phyloP scores from a whole-genome alignment of 805 yeast species.

The Starmerella tilneyi region DNA sequence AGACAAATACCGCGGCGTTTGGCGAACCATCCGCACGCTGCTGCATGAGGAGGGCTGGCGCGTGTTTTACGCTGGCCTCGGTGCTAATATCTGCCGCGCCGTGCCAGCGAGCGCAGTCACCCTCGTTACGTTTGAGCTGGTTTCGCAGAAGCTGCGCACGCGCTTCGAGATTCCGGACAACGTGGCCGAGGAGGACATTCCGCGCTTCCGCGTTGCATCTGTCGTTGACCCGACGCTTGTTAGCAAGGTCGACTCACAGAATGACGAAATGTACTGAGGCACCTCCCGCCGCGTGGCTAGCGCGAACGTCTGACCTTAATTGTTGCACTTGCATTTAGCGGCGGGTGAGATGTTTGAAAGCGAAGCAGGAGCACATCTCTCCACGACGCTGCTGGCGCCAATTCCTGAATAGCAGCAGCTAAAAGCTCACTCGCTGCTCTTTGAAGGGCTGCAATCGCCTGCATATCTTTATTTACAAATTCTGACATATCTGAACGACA shows the following conservation, averaged over 20 bases:
- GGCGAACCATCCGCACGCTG: constrained; percentile 34
- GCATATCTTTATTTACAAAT: too few relatives aligned
- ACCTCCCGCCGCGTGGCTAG: neutral
- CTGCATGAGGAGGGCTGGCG: constrained; percentile 58
- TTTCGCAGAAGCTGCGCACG: constrained; percentile 22
- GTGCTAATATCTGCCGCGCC: constrained; percentile 76
- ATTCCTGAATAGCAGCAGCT: too few relatives aligned
- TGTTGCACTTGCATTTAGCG: too few relatives aligned
- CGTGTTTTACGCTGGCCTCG: constrained; percentile 85
- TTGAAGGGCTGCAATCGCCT: too few relatives aligned
- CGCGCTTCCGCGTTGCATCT: constrained; percentile 4
- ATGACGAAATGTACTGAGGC: neutral
- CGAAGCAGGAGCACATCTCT: too few relatives aligned
- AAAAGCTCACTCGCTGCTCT: too few relatives aligned
- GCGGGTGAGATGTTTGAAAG: too few relatives aligned
- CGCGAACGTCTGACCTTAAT: neutral
- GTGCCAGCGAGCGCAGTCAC: constrained; percentile 96
- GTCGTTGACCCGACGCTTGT: neutral
- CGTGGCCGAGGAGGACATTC: neutral
- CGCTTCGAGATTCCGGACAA: neutral
- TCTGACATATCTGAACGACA: too few relatives aligned
- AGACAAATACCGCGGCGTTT: constrained; percentile 30
- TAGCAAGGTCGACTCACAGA: neutral
- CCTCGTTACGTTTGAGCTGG: constrained; percentile 69
- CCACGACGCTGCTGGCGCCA: too few relatives aligned